Evolutionary conservation across 139 green algal species (phyloP), one percentile per base, ranked within the genome.

Genomic region (Chlamydomonas sp.): DNA sequence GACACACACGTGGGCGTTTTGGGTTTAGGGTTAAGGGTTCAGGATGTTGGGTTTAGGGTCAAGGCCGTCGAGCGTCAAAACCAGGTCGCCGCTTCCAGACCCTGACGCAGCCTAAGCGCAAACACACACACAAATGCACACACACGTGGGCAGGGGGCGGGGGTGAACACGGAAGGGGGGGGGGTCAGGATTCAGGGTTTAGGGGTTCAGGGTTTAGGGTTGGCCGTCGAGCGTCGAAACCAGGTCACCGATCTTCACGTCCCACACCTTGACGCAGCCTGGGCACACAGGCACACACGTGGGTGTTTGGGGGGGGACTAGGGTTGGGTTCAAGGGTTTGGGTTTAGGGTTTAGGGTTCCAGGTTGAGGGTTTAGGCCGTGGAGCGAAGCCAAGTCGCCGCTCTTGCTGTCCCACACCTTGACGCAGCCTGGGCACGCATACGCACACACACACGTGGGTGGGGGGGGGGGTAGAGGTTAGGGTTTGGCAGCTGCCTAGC

Each of bases 21-120:
- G 43, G 43, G 43, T 54, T 20, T 54, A 54, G 43, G 43, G 43
- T 54, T 54, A 26, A 54, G 16, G 16, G 20, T 54, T 13, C 20
- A 54, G 13, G 13, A 54, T 20, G 16, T 26, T 54, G 43, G 13
- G 43, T 54, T 54, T 54, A 54, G 13, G 43, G 13, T 26, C 20
- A 20, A 87, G 89, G 5, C 91, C 91, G 50, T 97, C 91, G 20
- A 96, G 79, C 20, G 47, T 84, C 28, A 83, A 79, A 26, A 87
- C 35, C 36, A 82, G 58, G 34, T 68, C 43, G 4, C 87, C 90
- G 16, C 62, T 81, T 76, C 89, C 88, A 96, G 26, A 96, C 71
- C 47, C 81, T 82, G 4, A 89, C 83, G 5, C 67, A 16, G 5
- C 85, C 84, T 89, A 73, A 31, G 43, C 4, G 16, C n/a, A 10